These are phyloP conservation scores for Cercospora sojina DNA, from an alignment of 2,329 filamentous ascomycete species.

Conservation along the genomic window DNA sequence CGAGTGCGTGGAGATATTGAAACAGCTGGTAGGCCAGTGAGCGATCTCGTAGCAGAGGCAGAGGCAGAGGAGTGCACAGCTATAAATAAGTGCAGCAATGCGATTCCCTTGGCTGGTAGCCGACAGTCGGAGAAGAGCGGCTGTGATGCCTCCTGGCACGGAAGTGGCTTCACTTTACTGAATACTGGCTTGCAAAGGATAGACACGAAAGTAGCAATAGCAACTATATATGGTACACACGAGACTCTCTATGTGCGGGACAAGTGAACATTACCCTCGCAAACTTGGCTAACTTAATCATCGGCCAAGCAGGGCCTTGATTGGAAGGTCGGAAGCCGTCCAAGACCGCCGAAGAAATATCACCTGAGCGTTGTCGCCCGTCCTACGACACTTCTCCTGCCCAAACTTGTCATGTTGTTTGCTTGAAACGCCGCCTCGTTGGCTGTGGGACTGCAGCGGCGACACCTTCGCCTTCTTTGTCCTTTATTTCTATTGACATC, in stretches of 20 bases:
- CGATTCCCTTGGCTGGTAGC: neutral
- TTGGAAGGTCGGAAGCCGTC: slow-evolving; percentile 4
- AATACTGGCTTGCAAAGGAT: too few species aligned
- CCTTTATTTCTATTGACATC: slow-evolving; percentile 8
- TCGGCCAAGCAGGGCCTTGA: neutral
- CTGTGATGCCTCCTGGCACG: too few species aligned
- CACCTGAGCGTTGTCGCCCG: neutral
- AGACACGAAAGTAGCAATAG: neutral
- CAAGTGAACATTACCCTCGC: neutral
- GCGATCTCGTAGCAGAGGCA: neutral
- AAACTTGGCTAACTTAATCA: neutral
- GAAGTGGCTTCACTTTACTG: too few species aligned
- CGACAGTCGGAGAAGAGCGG: too few species aligned
- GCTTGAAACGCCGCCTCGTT: slow-evolving; percentile 1
- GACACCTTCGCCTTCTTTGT: neutral
- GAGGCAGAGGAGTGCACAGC: neutral
- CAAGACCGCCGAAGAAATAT: neutral
- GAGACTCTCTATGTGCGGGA: neutral
- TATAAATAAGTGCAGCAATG: neutral
- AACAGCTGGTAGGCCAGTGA: neutral
- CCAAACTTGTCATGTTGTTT: neutral
- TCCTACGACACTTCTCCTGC: neutral
- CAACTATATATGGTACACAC: neutral
- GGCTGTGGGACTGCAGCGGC: slow-evolving; percentile 4
- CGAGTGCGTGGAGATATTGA: slow-evolving; percentile 13